Base-by-base conservation (phyloP, 768 basidiomycete genomes). In the Antrodiella citrinella region DNA sequence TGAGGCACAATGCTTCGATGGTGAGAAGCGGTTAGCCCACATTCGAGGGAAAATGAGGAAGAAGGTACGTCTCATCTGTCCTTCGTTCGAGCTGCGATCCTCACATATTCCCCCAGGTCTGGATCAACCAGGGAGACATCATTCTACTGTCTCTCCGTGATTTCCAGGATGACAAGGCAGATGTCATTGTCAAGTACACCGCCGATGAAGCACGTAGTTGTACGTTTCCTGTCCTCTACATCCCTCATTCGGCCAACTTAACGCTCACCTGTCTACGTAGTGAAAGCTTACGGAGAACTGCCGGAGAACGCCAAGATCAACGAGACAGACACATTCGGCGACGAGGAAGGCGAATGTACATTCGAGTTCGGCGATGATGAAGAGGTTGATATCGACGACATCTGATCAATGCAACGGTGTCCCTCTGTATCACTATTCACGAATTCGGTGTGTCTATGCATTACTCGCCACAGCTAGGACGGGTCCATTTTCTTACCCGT, bases 1-100 rank as follows among this genome's bases (percentile, higher is more conserved):
- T 51, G 95, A 97, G 73, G 95, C 94, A 2, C 80, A 85, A 62
- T 98, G 95, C 72, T 97, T 98, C 64, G 96, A 99, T 66, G 95
- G 96, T 23, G 93, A 95, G 77, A 97, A 96, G 71, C 77, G 96
- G 63, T 73, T 98, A 66, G 94, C 92, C 7, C 96, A 99, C 66
- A 98, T 99, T 61, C 80, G 96, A 70, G 96, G 96, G 35, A 97
- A 97, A 74, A 94, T 99, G 95, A 74, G 96, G 60, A 99, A 98
- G 73, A 99, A 99, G 87, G 95, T 86, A 58, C 54, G 80, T 67
- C 20, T 10, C 12, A 9, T 46, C 19, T 21, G 38, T 20, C 38
- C n/a, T 21, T 18, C n/a, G 21, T 42, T 13, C 45, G 19, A 26
- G n/a, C 4, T 4, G 23, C 18, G 26, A 47, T 50, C 26, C 56